Conservation (phyloP, 371 early-diverging fungal genomes). For the Thermomucor indicae-seudaticae region DNA sequence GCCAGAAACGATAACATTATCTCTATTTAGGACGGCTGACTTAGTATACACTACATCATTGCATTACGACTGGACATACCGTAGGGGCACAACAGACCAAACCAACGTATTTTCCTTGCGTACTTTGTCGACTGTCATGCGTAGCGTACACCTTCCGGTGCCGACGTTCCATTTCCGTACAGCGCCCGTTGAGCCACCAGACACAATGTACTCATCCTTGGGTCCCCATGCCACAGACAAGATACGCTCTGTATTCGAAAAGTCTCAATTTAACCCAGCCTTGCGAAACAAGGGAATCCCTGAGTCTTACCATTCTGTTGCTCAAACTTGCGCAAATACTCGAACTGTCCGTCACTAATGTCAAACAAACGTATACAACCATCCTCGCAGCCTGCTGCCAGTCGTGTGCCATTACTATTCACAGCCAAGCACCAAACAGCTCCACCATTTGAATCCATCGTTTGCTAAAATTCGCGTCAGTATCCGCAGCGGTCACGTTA, state of each 20-base stretch:
- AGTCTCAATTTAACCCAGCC: not conserved
- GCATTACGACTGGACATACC: constrained; percentile 5
- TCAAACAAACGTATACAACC: constrained; percentile 84
- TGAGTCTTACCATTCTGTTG: constrained; percentile 50
- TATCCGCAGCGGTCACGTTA: not conserved
- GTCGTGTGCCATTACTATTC: constrained; percentile 65
- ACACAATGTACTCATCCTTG: constrained; percentile 66
- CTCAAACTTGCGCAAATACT: constrained; percentile 68
- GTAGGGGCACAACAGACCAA: constrained; percentile 53
- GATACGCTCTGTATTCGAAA: constrained; percentile 50
- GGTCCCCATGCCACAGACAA: constrained; percentile 84
- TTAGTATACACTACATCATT: not conserved
- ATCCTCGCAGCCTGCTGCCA: constrained; percentile 94
- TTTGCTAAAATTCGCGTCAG: constrained; percentile 6
- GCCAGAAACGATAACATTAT: constrained; percentile 81
- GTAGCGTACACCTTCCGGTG: constrained; percentile 53
- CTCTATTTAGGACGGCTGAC: constrained; percentile 16
- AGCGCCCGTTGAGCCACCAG: constrained; percentile 82
- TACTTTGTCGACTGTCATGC: constrained; percentile 73
- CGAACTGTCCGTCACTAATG: constrained; percentile 68
- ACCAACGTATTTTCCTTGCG: constrained; percentile 58
- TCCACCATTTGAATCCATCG: constrained; percentile 84
- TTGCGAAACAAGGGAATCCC: not conserved
- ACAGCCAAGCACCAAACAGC: constrained; percentile 92
- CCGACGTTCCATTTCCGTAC: constrained; percentile 71